Evolutionary conservation across 179 eudicot species (phyloP), one percentile per base, ranked within the genome.

Genomic region (Actinidia chinensis): DNA sequence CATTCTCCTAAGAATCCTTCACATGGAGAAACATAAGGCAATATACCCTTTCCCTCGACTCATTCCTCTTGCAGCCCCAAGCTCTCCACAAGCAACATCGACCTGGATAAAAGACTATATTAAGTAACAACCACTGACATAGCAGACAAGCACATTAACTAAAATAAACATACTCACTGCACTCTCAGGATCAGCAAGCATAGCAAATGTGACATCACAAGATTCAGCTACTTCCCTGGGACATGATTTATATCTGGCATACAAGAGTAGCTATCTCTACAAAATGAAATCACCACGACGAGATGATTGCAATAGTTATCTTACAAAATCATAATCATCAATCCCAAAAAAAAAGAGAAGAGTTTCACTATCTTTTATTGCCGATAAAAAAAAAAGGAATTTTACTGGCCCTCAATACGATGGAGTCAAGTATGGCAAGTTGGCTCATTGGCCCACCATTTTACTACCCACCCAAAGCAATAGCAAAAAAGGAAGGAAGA

Each of bases 121-220:
- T 17, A 56, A 68, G 51, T 75, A 80, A 73, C 71, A 67, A 85
- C 82, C 82, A 79, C 52, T 28, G 68, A 61, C 4, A 28, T 61
- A 33, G 25, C 50, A 73, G 46, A 28, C 36, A 73, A 73, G 70
- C 68, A 83, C 75, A 71, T 28, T 68, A 14, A 7, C 28, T 59
- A 43, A 68, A 75, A 79, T 59, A 68, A 80, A 83, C 84, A 85
- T 84, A 90, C 98, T 81, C 91, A 95, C 99, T 84, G 97, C 99
- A 88, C 97, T 95, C 80, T 93, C 90, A 67, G 99, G 99, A 85
- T 95, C 98, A 17, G 99, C 99, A 84, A 95, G 92, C 97, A 95
- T 95, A 83, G 99, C 97, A 81, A 95, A 88, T 77, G 99, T 95
- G 80, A 95, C 90, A 83, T 95, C 98, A 82, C 97, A 95, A 71